Evolutionary conservation across 305 asterid species (phyloP), one percentile per base, ranked within the genome.

Genomic region (Fraxinus baroniana): DNA sequence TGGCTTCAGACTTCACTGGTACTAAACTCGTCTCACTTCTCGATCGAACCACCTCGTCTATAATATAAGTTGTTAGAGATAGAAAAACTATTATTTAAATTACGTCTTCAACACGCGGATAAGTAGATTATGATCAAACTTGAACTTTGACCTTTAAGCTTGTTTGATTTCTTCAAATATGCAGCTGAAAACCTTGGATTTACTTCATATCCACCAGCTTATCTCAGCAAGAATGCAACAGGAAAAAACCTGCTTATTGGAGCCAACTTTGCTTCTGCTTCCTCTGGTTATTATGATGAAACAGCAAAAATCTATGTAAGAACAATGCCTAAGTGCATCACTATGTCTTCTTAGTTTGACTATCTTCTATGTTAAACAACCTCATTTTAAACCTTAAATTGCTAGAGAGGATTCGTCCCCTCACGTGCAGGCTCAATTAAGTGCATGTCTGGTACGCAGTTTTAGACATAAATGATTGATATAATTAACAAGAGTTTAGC

Each of bases 111-210:
- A 36, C 41, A 36, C 41, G 3, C 2, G 3, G 15, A 9, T 41
- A 2, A 41, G 49, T 41, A 2, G 49, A 41, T 41, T 9, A 9
- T 10, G 49, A 41, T 10, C 13, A 41, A 41, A 41, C 15, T 9
- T 41, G 49, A 41, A 36, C 41, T 36, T 5, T 8, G 41, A 36
- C 49, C 49, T 18, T 28, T 17, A 9, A 64, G 9, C 6, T 76
- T 66, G 7, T 9, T 15, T 44, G 28, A 64, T 26, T 28, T 46
- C 35, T 32, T 9, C 8, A 9, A n/a, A 33, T 17, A 60, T 88
- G 89, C 93, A 94, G 98, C 93, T 87, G 97, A 94, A 84, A 94
- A 91, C 81, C 88, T 94, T 30, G 98, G 98, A 5, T 94, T 94
- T 81, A 89, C 92, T 44, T 81, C 94, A 77, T 94, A 89, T 84